Evolutionary conservation across 2,329 filamentous ascomycete species (phyloP), one percentile per base, ranked within the genome.

Genomic region (Stemphylium vesicarium): DNA sequence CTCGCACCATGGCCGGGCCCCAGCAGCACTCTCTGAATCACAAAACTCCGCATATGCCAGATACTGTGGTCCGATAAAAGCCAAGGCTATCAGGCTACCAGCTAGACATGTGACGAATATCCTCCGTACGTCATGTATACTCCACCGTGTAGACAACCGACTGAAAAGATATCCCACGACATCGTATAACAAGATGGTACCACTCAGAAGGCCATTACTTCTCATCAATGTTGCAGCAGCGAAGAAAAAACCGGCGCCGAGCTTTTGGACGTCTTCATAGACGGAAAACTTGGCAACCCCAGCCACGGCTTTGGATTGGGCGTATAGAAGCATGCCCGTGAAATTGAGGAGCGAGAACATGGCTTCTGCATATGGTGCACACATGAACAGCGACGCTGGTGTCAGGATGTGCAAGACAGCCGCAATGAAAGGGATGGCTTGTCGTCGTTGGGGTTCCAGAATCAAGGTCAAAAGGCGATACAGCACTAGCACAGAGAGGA

Each of bases 371-470:
- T 95, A 96, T 0, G 94, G 92, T 0, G 93, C 89, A 0, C 89
- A 93, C 15, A 99, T 84, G 71, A 99, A 98, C 2, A 97, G 77
- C 0, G 94, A 94, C 0, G 90, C 95, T 0, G 95, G 94, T 0
- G 91, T 95, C 43, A 98, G 70, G 50, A 96, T 83, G 73, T 98
- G 92, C 43, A 98, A 79, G 13, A 84, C 78, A 3, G 91, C 86
- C 8, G 91, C 83, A 18, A 89, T 71, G 57, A 94, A 87, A 2
- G 91, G 84, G 36, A 89, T 74, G n/a, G 72, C 79, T 59, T 59
- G 63, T 40, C 64, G 71, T 26, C 64, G 59, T 4, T 48, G 48
- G 4, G 57, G 57, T 36, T 57, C 66, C 56, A 80, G 69, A 9
- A 93, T 65, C 7, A 82, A 74, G 50, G 80, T 70, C 2, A 88